Base-by-base conservation (phyloP, 1,284 basidiomycete genomes). In the Trichosporon asahii region DNA sequence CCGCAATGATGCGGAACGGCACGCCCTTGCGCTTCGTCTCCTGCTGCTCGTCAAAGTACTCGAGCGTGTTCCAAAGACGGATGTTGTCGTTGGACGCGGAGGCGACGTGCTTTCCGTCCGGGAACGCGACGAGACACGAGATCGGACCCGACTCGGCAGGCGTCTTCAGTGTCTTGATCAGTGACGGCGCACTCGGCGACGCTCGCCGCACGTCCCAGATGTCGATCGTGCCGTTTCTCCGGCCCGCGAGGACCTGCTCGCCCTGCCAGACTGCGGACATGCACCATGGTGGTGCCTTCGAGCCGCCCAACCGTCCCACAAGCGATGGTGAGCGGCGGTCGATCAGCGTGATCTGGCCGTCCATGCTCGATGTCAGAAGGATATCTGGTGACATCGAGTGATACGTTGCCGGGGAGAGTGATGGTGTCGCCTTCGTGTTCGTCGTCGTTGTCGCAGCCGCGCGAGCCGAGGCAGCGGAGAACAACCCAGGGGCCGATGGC, bases 1-100 rank as follows among this genome's bases (percentile, higher is more conserved):
- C 96, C 4, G 95, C 92, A 46, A 99, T 93, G 73, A 98, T 97
- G 83, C 94, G 94, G 87, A 98, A 98, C 73, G 91, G 91, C 21
- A 90, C 89, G 61, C 74, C 73, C 57, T 88, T 87, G 79, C 86
- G 89, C 68, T 85, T 84, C 77, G 86, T 88, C 49, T 65, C 73
- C 18, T 67, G 57, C 77, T 91, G 90, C 8, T 86, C 83, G 77
- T 92, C 89, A 66, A 88, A 88, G 57, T 89, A 88, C 74, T 94
- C 91, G 23, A 89, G 88, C 33, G 91, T 92, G 78, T 98, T 94
- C 95, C 95, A 99, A 57, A 99, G 82, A 31, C 97, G 87, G 70
- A 99, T 88, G 79, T 98, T 98, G 84, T 99, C 96, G 69, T 90
- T 89, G 18, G 93, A 95, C 8, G 94, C 96, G 71, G 92, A 93